phyloP scores from a whole-genome alignment of 2,329 filamentous ascomycete genomes.

The Aspergillus arachidicola region DNA sequence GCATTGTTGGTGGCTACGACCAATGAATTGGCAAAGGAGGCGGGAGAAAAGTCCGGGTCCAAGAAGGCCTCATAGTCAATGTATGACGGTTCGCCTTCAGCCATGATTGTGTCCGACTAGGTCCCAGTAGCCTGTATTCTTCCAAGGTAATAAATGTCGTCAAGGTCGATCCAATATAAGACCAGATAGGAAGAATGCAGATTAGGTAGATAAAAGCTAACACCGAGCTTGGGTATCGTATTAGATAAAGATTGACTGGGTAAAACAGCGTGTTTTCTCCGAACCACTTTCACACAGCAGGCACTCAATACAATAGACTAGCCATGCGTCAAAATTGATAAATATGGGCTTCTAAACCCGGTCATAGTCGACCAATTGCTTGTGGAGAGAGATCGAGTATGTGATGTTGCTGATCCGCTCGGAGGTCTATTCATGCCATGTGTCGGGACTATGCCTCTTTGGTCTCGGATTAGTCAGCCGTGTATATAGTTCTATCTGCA shows the following conservation, averaged over 20 bases:
- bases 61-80: constrained; percentile 95
- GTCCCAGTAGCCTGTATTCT: background rate
- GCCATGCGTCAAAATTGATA: background rate
- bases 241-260: background rate
- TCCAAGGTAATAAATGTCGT: background rate
- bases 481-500: background rate
- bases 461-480: constrained; percentile 3
- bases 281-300: background rate
- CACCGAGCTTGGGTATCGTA: background rate
- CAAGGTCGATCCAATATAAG: background rate
- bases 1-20: constrained; percentile 90
- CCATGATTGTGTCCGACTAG: constrained; percentile 27
- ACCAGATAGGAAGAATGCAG: background rate
- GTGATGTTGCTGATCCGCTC: constrained; percentile 7
- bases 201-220: background rate
- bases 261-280: background rate
- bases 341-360: background rate
- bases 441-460: constrained; percentile 7
- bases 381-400: constrained; percentile 5
- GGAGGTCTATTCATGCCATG: constrained; percentile 18
- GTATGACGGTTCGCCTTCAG: constrained; percentile 66
- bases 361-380: constrained; percentile 9
- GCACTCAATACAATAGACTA: background rate
- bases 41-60: constrained; percentile 76
- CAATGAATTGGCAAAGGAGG: constrained; percentile 83